A percentile compares a stretch with the other conserved stretches of the same genome.
Conservation (phyloP, 352 stramenopile species). For the Globisporangium recalcitrans region DNA sequence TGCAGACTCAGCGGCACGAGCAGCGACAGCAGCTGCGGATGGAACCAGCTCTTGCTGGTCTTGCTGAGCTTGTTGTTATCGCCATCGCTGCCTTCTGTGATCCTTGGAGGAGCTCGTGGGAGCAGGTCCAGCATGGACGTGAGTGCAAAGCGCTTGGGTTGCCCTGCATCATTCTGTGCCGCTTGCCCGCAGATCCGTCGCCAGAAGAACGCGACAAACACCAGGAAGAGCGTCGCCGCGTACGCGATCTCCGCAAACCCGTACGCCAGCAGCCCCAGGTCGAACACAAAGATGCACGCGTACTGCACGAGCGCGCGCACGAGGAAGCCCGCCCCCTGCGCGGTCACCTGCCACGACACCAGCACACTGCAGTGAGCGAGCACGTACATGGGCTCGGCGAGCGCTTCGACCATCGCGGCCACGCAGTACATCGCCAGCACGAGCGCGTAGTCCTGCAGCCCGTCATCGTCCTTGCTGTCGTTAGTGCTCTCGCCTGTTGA, state of each 20-base stretch:
- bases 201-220: constrained; percentile 57
- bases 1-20: constrained; percentile 85
- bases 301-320: constrained; percentile 66
- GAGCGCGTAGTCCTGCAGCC: constrained; percentile 38
- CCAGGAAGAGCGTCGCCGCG: constrained; percentile 46
- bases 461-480: background rate
- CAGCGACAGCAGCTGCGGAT: constrained; percentile 54
- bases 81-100: background rate
- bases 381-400: constrained; percentile 81
- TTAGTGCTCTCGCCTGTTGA: background rate
- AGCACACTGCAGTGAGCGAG: constrained; percentile 70
- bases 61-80: background rate
- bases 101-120: constrained; percentile 17
- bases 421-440: constrained; percentile 73
- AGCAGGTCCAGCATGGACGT: constrained; percentile 50
- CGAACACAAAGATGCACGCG: constrained; percentile 51
- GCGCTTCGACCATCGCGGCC: constrained; percentile 71
- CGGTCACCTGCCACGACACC: constrained; percentile 79
- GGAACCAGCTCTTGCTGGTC: constrained; percentile 28
- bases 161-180: background rate
- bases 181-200: constrained; percentile 26
- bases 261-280: constrained; percentile 66
- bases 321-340: constrained; percentile 72
- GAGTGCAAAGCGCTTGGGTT: constrained; percentile 32
- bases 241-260: constrained; percentile 75